Base-by-base conservation (phyloP, 1,139 yeast species). In the Nakaseomyces bracarensis region DNA sequence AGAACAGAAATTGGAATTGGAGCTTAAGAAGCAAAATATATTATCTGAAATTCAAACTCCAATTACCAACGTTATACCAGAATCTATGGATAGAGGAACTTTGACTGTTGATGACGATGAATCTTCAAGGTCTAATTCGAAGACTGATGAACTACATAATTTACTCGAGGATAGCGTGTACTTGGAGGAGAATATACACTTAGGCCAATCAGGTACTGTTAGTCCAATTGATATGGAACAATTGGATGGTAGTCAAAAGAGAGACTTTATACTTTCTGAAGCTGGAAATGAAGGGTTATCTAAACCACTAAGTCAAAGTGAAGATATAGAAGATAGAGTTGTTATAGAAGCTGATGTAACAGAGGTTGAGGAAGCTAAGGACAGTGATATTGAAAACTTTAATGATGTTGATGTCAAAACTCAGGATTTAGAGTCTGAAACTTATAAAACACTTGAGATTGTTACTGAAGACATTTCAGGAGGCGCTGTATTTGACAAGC, bases 151-250 rank as follows among this genome's bases (percentile, higher is more conserved):
- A 27, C 34, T 47, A 30, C 36, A 37, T n/a, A 33, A 36, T 23
- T 38, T 47, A 22, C 23, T 46, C 10, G 36, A 40, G 10, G 45
- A 46, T 29, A 45, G 43, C 21, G 37, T 42, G 3, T 38, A 23
- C 14, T 27, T 44, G 10, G 49, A 48, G 28, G 18, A 23, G 7
- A 36, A 23, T 7, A 25, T n/a, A n/a, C 18, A 8, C 13, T 13
- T 15, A 5, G 11, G 26, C n/a, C 26, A 16, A 18, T 16, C 26
- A 9, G 34, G 21, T n/a, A 9, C 34, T 4, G 13, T 30, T 9
- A 30, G 34, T 25, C 20, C 35, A 22, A 20, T 18, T 16, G 41
- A 23, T 6, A 33, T 21, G 25, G 36, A 28, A 6, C 18, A 1
- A 22, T 19, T 4, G 8, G 33, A 31, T 4, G 38, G 5, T 5